Conservation (phyloP, 495 filamentous ascomycete species). For the Talaromyces thailandensis region DNA sequence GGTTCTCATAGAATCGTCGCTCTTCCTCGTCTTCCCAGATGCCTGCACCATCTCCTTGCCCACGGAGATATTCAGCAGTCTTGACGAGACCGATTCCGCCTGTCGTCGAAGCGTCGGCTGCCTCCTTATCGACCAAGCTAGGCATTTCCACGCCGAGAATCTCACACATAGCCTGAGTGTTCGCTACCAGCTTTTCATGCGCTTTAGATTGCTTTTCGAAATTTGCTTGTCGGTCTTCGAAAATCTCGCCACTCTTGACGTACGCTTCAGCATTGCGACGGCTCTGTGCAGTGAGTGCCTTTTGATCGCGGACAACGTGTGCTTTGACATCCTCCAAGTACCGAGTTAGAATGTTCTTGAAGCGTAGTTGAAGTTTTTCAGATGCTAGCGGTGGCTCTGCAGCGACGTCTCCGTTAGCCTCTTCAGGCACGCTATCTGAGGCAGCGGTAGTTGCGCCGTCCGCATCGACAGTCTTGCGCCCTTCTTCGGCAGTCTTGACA, state of each 20-base stretch:
- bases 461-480: conserved; percentile 74
- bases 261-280: conserved; percentile 96
- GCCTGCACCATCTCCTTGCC: conserved; percentile 83
- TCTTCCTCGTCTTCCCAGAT: conserved; percentile 99
- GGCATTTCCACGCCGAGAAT: conserved; percentile 91
- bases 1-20: conserved; percentile 92
- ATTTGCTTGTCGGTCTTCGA: conserved; percentile 93
- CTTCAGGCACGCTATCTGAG: conserved; percentile 36
- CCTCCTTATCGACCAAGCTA: conserved; percentile 74
- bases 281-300: conserved; percentile 69
- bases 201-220: conserved; percentile 89
- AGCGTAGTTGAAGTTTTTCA: conserved; percentile 73
- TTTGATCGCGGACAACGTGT: conserved; percentile 84
- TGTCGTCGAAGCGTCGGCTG: conserved; percentile 49
- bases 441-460: conserved; percentile 62
- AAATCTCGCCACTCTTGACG: conserved; percentile 96
- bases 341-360: conserved; percentile 75
- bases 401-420: conserved; percentile 17
- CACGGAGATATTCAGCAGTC: conserved; percentile 84
- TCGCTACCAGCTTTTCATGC: conserved; percentile 81
- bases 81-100: conserved; percentile 88
- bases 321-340: conserved; percentile 92
- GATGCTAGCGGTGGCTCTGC: conserved; percentile 66
- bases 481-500: conserved; percentile 59
- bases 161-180: conserved; percentile 87